These are phyloP conservation scores for Backusella tarrabulga DNA, from an alignment of 192 early-diverging fungal genomes.

Conservation along the genomic window DNA sequence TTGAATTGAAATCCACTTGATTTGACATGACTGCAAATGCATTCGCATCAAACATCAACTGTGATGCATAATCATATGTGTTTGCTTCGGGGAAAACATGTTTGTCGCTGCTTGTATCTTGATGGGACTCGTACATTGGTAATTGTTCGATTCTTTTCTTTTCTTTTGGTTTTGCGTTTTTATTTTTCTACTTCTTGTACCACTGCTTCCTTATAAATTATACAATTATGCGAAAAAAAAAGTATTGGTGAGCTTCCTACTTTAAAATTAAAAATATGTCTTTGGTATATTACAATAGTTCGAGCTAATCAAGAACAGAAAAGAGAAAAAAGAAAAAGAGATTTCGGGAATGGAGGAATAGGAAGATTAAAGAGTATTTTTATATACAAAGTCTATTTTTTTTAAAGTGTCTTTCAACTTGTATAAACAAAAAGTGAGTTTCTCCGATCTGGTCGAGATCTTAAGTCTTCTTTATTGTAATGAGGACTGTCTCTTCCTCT, in stretches of 20 bases:
- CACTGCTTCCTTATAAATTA: background rate
- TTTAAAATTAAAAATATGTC: background rate
- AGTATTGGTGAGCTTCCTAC: background rate
- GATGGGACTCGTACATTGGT: constrained; percentile 11
- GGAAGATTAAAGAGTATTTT: constrained; percentile 14
- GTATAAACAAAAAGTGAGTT: constrained; percentile 3
- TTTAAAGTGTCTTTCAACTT: background rate
- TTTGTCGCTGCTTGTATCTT: constrained; percentile 10
- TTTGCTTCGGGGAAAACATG: constrained; percentile 10
- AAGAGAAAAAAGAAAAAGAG: constrained; percentile 8
- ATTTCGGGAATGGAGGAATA: constrained; percentile 8
- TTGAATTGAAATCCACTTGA: constrained; percentile 11
- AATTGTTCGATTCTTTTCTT: background rate
- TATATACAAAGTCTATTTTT: background rate
- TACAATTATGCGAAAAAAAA: background rate
- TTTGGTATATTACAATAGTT: background rate
- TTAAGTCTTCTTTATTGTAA: constrained; percentile 9
- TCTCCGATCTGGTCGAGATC: constrained; percentile 12
- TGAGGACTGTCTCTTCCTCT: background rate
- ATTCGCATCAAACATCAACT: constrained; percentile 11
- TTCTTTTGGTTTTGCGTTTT: background rate
- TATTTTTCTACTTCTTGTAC: background rate
- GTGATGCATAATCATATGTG: constrained; percentile 11
- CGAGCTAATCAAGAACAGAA: background rate
- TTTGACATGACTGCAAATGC: constrained; percentile 11